Evolutionary conservation across 139 green algal genomes (phyloP).

Genomic region (Tetraselmis chui): DNA sequence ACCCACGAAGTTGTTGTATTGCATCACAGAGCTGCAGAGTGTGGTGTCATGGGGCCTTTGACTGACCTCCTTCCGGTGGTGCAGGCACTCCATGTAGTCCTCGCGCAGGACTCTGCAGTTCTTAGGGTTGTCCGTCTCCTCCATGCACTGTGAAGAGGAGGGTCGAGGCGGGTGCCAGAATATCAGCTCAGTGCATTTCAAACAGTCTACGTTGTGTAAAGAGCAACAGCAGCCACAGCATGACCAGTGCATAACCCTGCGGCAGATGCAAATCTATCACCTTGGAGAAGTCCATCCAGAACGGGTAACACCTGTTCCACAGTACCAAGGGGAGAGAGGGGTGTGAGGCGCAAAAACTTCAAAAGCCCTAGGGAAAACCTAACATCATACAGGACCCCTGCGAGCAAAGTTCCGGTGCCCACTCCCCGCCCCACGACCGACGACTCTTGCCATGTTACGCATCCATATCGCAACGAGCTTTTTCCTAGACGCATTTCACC

Average conservation of each 20-base stretch:
- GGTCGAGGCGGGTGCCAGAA: not conserved
- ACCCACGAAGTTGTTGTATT: too few relatives aligned
- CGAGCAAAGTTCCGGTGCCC: too few relatives aligned
- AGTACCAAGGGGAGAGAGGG: too few relatives aligned
- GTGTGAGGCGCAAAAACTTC: too few relatives aligned
- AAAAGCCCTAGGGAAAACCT: too few relatives aligned
- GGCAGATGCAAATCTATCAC: conserved; percentile 7
- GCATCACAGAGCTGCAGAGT: too few relatives aligned
- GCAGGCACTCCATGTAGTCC: conserved; percentile 66
- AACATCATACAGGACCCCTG: too few relatives aligned
- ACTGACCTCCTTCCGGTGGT: conserved; percentile 57
- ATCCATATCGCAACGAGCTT: not conserved
- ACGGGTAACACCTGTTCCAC: conserved; percentile 64
- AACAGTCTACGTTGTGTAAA: too few relatives aligned
- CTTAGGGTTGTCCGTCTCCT: conserved; percentile 42
- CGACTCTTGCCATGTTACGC: too few relatives aligned
- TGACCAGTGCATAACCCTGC: too few relatives aligned
- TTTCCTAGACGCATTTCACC: not conserved
- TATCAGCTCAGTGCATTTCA: not conserved
- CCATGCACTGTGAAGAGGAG: conserved; percentile 49
- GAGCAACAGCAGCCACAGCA: not conserved
- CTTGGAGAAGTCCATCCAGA: conserved; percentile 63
- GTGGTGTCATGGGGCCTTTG: too few relatives aligned
- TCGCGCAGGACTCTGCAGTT: conserved; percentile 47
- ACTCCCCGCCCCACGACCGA: too few relatives aligned